A percentile compares a stretch with the other conserved stretches of the same genome.
Evolutionary conservation across 1,284 basidiomycete species (phyloP).

Genomic region (Agroathelia rolfsii): DNA sequence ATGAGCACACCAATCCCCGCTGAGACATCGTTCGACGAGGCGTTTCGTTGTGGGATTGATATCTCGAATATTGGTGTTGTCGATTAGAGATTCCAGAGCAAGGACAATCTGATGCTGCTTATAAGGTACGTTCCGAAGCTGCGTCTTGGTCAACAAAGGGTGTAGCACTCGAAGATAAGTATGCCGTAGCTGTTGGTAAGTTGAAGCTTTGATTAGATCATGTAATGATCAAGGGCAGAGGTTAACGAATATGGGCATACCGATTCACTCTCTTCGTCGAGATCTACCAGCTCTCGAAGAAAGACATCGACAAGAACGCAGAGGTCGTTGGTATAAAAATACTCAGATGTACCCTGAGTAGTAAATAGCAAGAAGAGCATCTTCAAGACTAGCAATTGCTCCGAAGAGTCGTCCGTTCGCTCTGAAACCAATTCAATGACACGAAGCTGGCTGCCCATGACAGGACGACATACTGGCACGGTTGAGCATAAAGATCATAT

Average conservation of each 20-base stretch:
- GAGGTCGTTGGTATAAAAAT: conserved; percentile 97
- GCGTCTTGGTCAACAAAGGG: conserved; percentile 90
- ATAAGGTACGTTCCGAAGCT: conserved; percentile 78
- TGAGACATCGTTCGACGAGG: conserved; percentile 86
- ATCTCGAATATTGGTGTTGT: conserved; percentile 70
- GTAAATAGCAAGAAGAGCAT: conserved; percentile 93
- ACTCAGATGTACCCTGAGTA: conserved; percentile 87
- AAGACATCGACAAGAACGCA: conserved; percentile 96
- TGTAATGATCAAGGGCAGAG: conserved; percentile 3
- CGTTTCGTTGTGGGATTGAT: conserved; percentile 81
- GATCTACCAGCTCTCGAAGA: conserved; percentile 80
- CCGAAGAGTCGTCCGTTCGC: conserved; percentile 85
- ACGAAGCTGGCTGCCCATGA: background rate
- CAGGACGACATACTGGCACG: conserved; percentile 61
- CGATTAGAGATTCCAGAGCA: conserved; percentile 71
- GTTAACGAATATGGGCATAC: conserved; percentile 35
- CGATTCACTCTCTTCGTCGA: conserved; percentile 91
- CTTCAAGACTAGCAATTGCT: conserved; percentile 92
- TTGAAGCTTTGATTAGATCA: conserved; percentile 3
- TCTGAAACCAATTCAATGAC: conserved; percentile 30
- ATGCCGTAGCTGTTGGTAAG: conserved; percentile 68
- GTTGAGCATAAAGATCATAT: conserved; percentile 98
- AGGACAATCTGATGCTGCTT: conserved; percentile 86
- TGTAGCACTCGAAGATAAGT: conserved; percentile 95
- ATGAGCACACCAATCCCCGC: conserved; percentile 80